A percentile compares a stretch with the other conserved stretches of the same genome.
Evolutionary conservation across 768 basidiomycete species (phyloP).

Genomic region (Tephrocybe sp.): DNA sequence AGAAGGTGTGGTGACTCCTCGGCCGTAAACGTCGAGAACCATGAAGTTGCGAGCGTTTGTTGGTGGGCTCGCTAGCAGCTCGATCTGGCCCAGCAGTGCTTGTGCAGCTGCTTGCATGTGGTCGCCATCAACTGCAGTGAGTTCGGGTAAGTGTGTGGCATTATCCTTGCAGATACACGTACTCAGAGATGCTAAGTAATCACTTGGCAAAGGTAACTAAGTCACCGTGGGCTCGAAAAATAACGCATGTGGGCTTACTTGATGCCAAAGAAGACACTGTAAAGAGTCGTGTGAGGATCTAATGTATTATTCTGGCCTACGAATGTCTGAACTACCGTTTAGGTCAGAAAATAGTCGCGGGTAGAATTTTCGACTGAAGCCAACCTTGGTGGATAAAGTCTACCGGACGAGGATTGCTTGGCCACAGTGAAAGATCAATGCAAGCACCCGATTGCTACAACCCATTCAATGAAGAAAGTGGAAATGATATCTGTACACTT

Average conservation of each 20-base stretch:
- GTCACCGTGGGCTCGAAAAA: background rate
- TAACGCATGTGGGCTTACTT: slow-evolving; percentile 33
- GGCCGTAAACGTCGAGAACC: slow-evolving; percentile 51
- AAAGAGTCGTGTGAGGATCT: slow-evolving; percentile 48
- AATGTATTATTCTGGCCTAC: slow-evolving; percentile 43
- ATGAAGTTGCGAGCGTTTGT: slow-evolving; percentile 52
- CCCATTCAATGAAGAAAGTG: background rate
- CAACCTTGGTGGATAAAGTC: slow-evolving; percentile 52
- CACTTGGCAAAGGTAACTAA: slow-evolving; percentile 27
- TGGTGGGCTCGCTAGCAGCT: slow-evolving; percentile 45
- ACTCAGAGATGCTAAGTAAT: slow-evolving; percentile 45
- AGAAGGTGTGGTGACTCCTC: slow-evolving; percentile 35
- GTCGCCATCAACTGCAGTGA: slow-evolving; percentile 34
- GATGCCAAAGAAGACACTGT: slow-evolving; percentile 55
- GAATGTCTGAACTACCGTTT: slow-evolving; percentile 38
- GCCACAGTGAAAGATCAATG: slow-evolving; percentile 50
- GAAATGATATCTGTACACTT: slow-evolving; percentile 6
- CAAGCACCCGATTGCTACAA: slow-evolving; percentile 42
- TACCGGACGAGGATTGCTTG: slow-evolving; percentile 43
- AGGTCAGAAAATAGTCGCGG: background rate
- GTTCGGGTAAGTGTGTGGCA: background rate
- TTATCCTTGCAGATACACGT: slow-evolving; percentile 6
- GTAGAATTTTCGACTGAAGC: slow-evolving; percentile 1
- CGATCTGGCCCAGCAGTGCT: slow-evolving; percentile 43
- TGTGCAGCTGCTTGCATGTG: slow-evolving; percentile 46